A percentile compares a stretch with the other conserved stretches of the same genome.
phyloP scores from a whole-genome alignment of 805 yeast species.

The Diddensiella transvaalensis region DNA sequence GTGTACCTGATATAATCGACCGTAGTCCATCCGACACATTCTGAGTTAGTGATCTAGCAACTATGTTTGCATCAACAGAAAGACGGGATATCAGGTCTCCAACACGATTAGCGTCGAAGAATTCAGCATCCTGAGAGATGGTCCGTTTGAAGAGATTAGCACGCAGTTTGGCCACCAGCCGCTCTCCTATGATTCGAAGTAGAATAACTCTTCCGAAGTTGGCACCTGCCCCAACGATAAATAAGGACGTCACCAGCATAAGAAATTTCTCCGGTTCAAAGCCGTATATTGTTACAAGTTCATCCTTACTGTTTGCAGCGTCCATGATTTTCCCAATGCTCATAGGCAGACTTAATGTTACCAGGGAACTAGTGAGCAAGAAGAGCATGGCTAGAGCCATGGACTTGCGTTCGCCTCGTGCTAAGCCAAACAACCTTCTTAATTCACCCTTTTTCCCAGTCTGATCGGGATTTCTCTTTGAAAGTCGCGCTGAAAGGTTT shows the following conservation, averaged over 20 bases:
- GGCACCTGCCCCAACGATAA: slow-evolving; percentile 70
- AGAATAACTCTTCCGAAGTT: slow-evolving; percentile 78
- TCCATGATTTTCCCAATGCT: slow-evolving; percentile 86
- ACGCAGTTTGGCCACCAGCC: slow-evolving; percentile 79
- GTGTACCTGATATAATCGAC: slow-evolving; percentile 74
- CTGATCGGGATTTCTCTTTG: slow-evolving; percentile 15
- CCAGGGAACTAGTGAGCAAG: slow-evolving; percentile 67
- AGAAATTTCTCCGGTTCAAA: slow-evolving; percentile 63
- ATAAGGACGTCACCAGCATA: slow-evolving; percentile 54
- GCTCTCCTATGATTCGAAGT: slow-evolving; percentile 77
- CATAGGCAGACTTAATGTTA: slow-evolving; percentile 76
- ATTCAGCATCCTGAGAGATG: slow-evolving; percentile 81
- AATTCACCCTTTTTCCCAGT: slow-evolving; percentile 36
- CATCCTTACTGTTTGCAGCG: slow-evolving; percentile 43
- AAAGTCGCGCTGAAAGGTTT: slow-evolving; percentile 33
- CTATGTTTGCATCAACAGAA: slow-evolving; percentile 84
- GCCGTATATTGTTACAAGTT: slow-evolving; percentile 48
- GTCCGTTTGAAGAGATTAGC: slow-evolving; percentile 72
- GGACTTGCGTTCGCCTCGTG: slow-evolving; percentile 53
- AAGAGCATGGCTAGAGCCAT: slow-evolving; percentile 60
- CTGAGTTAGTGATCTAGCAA: slow-evolving; percentile 79
- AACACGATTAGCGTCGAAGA: slow-evolving; percentile 82
- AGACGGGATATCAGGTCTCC: slow-evolving; percentile 90
- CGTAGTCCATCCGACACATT: slow-evolving; percentile 91
- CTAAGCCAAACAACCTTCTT: slow-evolving; percentile 49